Evolutionary conservation across 1,284 basidiomycete genomes (phyloP), one percentile per base, ranked within the genome.

Genomic region (Sphaerobolus stellatus): DNA sequence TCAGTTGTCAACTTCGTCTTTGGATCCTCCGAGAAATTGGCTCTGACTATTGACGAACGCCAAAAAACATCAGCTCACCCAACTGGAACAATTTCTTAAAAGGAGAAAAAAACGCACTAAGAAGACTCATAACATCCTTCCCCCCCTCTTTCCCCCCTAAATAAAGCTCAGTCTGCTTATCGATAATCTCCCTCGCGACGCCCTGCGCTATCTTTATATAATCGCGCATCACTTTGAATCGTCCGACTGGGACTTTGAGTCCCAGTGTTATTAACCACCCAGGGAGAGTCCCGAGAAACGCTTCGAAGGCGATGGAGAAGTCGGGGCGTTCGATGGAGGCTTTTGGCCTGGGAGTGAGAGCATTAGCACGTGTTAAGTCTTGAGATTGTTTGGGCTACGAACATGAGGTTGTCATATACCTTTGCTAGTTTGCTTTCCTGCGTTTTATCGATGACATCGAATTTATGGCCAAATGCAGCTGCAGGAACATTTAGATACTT

Each of bases 351-450:
- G n/a, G n/a, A 28, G 4, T n/a, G 44, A 46, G 27, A n/a, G 44
- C 25, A 16, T 9, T 5, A 11, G 5, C 25, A n/a, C 33, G 33
- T 34, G 33, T 11, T 34, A 34, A 34, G 33, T 34, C 11, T 11
- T 11, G 33, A n/a, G 33, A n/a, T 34, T 11, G 11, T n/a, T 11
- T 11, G n/a, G 33, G 11, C n/a, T 46, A 34, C 33, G n/a, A 11
- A 34, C 33, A 34, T 34, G 33, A 34, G 33, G 33, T 34, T 34
- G n/a, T n/a, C n/a, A n/a, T 34, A 34, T 34, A n/a, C 33, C 11
- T n/a, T 34, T 11, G n/a, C n/a, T n/a, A 34, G 33, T 5, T 48
- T 25, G 22, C 59, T 60, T 20, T 54, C 44, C 24, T 50, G 41
- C 13, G 22, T 11, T 11, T 34, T 34, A 11, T 11, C 33, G 33